Evolutionary conservation across 2,329 filamentous ascomycete genomes (phyloP), one percentile per base, ranked within the genome.

Genomic region (Trichoderma guizhouense): DNA sequence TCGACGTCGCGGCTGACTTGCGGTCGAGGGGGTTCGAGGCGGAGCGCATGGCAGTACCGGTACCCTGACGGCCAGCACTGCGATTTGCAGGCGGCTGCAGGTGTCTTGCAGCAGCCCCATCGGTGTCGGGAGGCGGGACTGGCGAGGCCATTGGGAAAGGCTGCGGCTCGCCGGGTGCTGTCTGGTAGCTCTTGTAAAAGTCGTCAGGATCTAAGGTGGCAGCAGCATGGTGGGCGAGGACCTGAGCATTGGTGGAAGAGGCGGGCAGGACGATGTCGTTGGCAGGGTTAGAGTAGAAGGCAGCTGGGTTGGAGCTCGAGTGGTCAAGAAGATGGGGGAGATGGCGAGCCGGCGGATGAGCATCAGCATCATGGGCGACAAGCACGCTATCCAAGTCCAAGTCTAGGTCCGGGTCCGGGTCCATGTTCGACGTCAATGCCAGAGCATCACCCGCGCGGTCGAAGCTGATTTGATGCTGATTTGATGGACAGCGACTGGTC

Each of bases 11-110:
- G 60, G 77, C 75, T 61, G 71, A 66, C 53, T 81, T 84, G 76
- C 84, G 84, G 73, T 86, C 86, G 65, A 87, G 78, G 51, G 89
- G 87, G 75, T 85, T 88, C 57, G 89, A 90, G 69, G 83, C 86
- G 30, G 89, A 89, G 72, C 89, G 87, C 72, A 82, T 76, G 55
- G 28, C 55, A 11, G 55, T 58, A 58, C 55, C 30, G 28, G 55
- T 58, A 72, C 80, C 78, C 57, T 84, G 79, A 72, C 84, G 86
- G 63, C 81, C 73, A 58, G 81, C 81, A 71, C 79, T 81, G 74
- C 83, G 83, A 73, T 71, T 79, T 73, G 83, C 80, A 71, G 82
- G 79, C 71, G 82, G 77, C 43, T 81, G 77, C 74, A 84, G 81
- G 75, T 85, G 83, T 77, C 84, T 89, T 36, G 85, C 80, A 62